These are phyloP conservation scores for Inga laurina DNA, from an alignment of 306 rosid species.

Conservation along the genomic window DNA sequence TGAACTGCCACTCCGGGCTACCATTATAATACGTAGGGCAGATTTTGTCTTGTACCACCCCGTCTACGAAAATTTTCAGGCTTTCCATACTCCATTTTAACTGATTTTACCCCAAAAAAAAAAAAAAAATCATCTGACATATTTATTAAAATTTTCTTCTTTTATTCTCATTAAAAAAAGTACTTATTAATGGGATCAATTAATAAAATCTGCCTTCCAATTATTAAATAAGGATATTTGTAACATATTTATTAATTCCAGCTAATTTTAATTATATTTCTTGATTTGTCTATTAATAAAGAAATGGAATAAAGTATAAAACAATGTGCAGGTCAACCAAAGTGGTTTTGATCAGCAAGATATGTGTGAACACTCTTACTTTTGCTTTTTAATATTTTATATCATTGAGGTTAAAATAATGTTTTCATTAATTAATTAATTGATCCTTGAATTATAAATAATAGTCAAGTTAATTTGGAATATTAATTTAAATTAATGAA, in stretches of 20 bases:
- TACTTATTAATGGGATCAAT: too few species aligned
- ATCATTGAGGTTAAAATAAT: neutral
- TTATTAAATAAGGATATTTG: neutral
- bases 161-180: neutral
- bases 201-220: neutral
- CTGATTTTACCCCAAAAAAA: too few species aligned
- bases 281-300: too few species aligned
- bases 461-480: neutral
- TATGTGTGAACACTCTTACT: neutral
- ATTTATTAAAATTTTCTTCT: neutral
- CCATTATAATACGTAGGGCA: too few species aligned
- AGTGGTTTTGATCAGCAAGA: neutral
- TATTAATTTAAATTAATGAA: neutral
- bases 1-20: too few species aligned
- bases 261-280: too few species aligned
- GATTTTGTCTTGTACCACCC: neutral
- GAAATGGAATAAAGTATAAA: too few species aligned
- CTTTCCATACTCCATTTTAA: too few species aligned
- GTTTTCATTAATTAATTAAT: neutral
- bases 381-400: neutral
- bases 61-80: too few species aligned
- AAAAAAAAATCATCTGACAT: too few species aligned
- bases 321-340: neutral
- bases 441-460: neutral
- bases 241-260: too few species aligned